Percentiles rank a stretch among this genome's conserved stretches.
Conservation (phyloP, 2,329 filamentous ascomycete species). For the Purpureocillium takamizusanense region DNA sequence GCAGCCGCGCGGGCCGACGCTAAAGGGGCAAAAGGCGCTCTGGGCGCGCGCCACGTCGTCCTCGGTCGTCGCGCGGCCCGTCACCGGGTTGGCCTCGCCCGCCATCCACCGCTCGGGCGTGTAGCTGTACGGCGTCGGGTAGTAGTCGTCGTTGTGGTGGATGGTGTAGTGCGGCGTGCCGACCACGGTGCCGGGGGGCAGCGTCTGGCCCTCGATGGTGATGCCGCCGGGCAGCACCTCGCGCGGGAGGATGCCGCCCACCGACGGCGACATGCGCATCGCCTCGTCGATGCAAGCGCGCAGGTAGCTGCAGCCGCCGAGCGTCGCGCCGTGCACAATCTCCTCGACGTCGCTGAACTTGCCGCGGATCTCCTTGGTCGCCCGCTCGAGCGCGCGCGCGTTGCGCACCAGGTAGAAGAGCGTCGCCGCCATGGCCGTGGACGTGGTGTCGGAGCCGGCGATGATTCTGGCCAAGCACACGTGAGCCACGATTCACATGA, state of each 20-base stretch:
- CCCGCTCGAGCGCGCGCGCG: slow-evolving; percentile 35
- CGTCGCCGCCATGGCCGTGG: slow-evolving; percentile 55
- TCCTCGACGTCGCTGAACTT: slow-evolving; percentile 44
- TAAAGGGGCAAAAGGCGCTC: slow-evolving; percentile 67
- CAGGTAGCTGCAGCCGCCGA: slow-evolving; percentile 47
- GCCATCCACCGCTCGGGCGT: slow-evolving; percentile 57
- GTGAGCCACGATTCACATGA: neutral
- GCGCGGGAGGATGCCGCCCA: slow-evolving; percentile 50
- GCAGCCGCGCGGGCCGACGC: slow-evolving; percentile 59
- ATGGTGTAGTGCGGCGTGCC: slow-evolving; percentile 60
- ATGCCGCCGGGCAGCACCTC: slow-evolving; percentile 48
- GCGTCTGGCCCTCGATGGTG: slow-evolving; percentile 39
- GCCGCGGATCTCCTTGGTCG: slow-evolving; percentile 40
- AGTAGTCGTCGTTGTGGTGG: slow-evolving; percentile 58
- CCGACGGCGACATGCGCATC: slow-evolving; percentile 53
- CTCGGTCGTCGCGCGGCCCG: slow-evolving; percentile 31
- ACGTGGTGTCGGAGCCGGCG: slow-evolving; percentile 64
- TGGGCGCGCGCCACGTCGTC: slow-evolving; percentile 47
- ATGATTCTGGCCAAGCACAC: slow-evolving; percentile 41
- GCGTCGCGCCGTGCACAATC: slow-evolving; percentile 40
- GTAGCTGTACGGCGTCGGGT: slow-evolving; percentile 48
- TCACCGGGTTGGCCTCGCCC: slow-evolving; percentile 30
- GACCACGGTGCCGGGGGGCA: slow-evolving; percentile 53
- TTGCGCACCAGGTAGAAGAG: slow-evolving; percentile 54
- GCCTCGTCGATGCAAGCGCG: slow-evolving; percentile 57